Conservation (phyloP, 768 basidiomycete species). For the Leucocoprinus sp. region DNA sequence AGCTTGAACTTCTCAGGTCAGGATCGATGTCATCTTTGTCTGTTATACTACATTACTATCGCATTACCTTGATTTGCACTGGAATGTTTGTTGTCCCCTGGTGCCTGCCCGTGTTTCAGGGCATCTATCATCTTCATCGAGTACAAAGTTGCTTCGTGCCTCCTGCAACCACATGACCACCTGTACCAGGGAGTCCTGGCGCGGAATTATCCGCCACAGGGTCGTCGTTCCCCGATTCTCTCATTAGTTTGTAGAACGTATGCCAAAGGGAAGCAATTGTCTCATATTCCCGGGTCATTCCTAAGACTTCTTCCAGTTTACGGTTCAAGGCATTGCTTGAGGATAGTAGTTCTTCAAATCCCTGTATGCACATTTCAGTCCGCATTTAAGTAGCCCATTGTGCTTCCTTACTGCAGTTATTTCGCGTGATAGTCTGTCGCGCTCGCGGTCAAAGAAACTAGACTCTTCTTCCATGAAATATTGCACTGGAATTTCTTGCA, state of each 20-base stretch:
- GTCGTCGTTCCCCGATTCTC: conserved; percentile 32
- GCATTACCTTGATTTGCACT: conserved; percentile 14
- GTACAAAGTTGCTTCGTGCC: conserved; percentile 15
- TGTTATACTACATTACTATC: conserved; percentile 21
- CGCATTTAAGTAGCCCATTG: conserved; percentile 18
- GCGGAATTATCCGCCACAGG: conserved; percentile 27
- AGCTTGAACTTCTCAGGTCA: conserved; percentile 15
- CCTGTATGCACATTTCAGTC: conserved; percentile 26
- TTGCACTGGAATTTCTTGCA: not conserved
- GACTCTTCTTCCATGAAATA: conserved; percentile 32
- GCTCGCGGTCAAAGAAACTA: conserved; percentile 73
- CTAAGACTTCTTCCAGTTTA: conserved; percentile 85
- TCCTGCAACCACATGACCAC: conserved; percentile 48
- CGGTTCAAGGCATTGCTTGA: conserved; percentile 83
- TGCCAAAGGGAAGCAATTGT: conserved; percentile 84
- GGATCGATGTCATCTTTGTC: conserved; percentile 9
- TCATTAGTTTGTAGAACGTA: conserved; percentile 74
- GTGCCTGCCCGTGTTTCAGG: too few species aligned
- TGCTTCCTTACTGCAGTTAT: conserved; percentile 53
- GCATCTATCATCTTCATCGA: too few species aligned
- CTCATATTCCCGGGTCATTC: conserved; percentile 89
- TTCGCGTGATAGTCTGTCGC: conserved; percentile 64
- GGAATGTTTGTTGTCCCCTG: conserved; percentile 2
- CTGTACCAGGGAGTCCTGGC: conserved; percentile 59
- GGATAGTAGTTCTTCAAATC: conserved; percentile 81